A percentile compares a stretch with the other conserved stretches of the same genome.
phyloP scores from a whole-genome alignment of 2,329 filamentous ascomycete genomes.

The Arthrocladium fulminans region DNA sequence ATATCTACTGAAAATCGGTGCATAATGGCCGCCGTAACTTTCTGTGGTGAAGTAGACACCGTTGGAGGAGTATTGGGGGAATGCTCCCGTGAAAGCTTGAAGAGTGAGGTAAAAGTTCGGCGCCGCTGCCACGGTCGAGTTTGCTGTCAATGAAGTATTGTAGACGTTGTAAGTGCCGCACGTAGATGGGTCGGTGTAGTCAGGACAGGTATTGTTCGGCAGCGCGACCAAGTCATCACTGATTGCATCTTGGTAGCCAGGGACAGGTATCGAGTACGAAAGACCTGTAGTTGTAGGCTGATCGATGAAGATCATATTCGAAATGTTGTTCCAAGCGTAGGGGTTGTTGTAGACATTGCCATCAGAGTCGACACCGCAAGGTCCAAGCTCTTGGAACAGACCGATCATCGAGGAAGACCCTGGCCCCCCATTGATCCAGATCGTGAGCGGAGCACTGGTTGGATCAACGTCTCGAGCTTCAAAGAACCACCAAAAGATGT shows the following conservation, averaged over 20 bases:
- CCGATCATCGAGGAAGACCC: conserved; percentile 29
- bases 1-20: conserved; percentile 42
- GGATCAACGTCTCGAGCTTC: conserved; percentile 31
- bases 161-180: conserved; percentile 22
- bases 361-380: conserved; percentile 30
- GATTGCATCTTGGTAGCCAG: conserved; percentile 17
- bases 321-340: conserved; percentile 26
- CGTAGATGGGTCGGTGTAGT: conserved; percentile 18
- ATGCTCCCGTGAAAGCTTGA: conserved; percentile 23
- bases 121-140: conserved; percentile 19
- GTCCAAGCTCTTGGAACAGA: conserved; percentile 28
- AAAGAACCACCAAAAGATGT: conserved; percentile 42
- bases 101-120: conserved; percentile 23
- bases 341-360: conserved; percentile 33
- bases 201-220: conserved; percentile 21
- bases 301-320: conserved; percentile 54
- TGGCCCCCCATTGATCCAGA: conserved; percentile 34
- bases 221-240: conserved; percentile 15
- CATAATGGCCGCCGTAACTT: conserved; percentile 49
- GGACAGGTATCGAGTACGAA: conserved; percentile 38
- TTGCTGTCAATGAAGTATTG: conserved; percentile 20
- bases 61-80: conserved; percentile 24
- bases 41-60: conserved; percentile 50
- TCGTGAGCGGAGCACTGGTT: conserved; percentile 24
- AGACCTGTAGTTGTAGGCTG: conserved; percentile 54